Evolutionary conservation across 2,329 filamentous ascomycete genomes (phyloP), one percentile per base, ranked within the genome.

Genomic region (Paecilomyces sp.): DNA sequence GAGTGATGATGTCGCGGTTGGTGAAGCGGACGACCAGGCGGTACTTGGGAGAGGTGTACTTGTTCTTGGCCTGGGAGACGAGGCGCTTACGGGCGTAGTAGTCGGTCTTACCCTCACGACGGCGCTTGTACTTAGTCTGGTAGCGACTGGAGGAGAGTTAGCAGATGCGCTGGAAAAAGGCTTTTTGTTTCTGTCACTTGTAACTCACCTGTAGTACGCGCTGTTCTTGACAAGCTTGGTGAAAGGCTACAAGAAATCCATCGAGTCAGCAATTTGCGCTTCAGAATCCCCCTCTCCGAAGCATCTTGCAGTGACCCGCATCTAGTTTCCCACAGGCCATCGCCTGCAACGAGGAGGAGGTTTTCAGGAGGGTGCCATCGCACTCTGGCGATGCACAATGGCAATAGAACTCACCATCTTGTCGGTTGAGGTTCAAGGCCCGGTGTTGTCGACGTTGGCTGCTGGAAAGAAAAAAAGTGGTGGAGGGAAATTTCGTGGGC

Each of bases 1-100:
- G 94, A 83, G 87, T 88, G 83, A 97, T 90, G 85, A 97, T 96
- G 86, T 99, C 93, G 82, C 92, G 91, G 89, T 97, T 96, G 86
- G 91, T 95, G 89, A 96, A 96, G 80, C 94, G 94, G 79, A 99
- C 91, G 70, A 99, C 94, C 77, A 99, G 89, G 77, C 94, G 91
- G 89, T 99, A 97, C 88, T 99, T 99, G 82, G 94, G 94, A 67
- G 94, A 90, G 84, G 96, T 96, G 90, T 97, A 99, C 90, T 99
- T 99, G 91, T 99, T 99, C 91, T 97, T 99, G 84, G 94, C 94
- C 87, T 99, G 94, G 85, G 91, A 92, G 86, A 97, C 94, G 81
- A 99, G 87, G 77, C 94, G 90, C 91, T 97, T 97, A 81, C 94
- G 93, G 79, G 94, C 94, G 81, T 97, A 97, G 91, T 99, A 99